Conservation (phyloP, 2,329 filamentous ascomycete species). For the Fusarium sacchari region DNA sequence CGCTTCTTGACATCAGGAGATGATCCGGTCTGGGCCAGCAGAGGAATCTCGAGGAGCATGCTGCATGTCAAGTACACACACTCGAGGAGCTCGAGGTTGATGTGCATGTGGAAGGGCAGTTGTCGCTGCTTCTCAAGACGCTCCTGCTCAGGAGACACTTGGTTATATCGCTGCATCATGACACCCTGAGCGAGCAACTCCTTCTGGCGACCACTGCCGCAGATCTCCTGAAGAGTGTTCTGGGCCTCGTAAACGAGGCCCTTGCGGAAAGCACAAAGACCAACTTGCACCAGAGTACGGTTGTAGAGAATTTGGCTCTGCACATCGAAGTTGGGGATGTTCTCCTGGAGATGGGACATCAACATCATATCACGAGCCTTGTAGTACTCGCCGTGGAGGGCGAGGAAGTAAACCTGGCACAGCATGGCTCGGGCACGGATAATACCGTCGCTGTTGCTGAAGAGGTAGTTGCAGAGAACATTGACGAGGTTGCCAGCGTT, state of each 20-base stretch:
- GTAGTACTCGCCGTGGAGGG: constrained; percentile 97
- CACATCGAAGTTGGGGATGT: constrained; percentile 95
- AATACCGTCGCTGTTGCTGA: constrained; percentile 93
- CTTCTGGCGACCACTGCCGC: constrained; percentile 96
- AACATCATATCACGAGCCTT: constrained; percentile 98
- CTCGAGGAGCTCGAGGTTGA: constrained; percentile 97
- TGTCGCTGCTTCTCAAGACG: constrained; percentile 96
- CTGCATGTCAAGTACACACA: constrained; percentile 99
- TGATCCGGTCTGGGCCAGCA: constrained; percentile 95
- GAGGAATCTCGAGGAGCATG: constrained; percentile 98
- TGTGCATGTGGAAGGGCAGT: constrained; percentile 99
- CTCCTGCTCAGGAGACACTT: constrained; percentile 97
- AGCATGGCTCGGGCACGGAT: constrained; percentile 97
- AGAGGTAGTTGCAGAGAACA: constrained; percentile 93
- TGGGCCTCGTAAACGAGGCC: constrained; percentile 97
- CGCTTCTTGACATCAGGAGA: constrained; percentile 97
- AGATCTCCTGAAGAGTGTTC: constrained; percentile 97
- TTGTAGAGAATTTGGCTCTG: constrained; percentile 99
- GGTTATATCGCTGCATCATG: constrained; percentile 96
- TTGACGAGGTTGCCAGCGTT: constrained; percentile 83
- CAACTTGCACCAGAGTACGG: constrained; percentile 95
- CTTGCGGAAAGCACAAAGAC: constrained; percentile 96
- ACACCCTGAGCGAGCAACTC: constrained; percentile 97
- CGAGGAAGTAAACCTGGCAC: constrained; percentile 98
- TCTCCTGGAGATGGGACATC: constrained; percentile 99